phyloP scores from a whole-genome alignment of 1,139 yeast species.

The Yamadazyma atmosphaerica region DNA sequence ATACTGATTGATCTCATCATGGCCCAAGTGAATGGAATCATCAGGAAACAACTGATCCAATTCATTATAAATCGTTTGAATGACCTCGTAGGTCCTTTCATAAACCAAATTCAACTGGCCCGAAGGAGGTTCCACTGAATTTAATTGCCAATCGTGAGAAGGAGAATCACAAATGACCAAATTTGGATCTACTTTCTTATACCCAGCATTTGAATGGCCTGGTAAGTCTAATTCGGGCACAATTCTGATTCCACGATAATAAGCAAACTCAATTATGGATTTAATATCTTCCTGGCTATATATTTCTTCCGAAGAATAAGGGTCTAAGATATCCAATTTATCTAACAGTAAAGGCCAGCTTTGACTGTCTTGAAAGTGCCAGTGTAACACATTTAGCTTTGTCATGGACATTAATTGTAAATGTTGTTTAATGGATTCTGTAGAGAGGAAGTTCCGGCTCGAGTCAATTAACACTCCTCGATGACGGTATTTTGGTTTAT shows the following conservation, averaged over 20 bases:
- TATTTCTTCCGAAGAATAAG: constrained; percentile 37
- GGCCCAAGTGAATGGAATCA: constrained; percentile 46
- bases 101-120: constrained; percentile 46
- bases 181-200: constrained; percentile 35
- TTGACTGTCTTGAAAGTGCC: constrained; percentile 48
- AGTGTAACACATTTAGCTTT: constrained; percentile 46
- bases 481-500: constrained; percentile 42
- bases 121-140: constrained; percentile 48
- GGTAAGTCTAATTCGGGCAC: constrained; percentile 52
- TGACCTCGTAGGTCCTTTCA: constrained; percentile 35
- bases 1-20: constrained; percentile 39
- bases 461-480: constrained; percentile 49
- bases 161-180: constrained; percentile 34
- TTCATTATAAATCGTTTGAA: constrained; percentile 38
- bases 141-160: constrained; percentile 31
- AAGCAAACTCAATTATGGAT: constrained; percentile 36
- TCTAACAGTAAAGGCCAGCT: constrained; percentile 46
- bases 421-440: constrained; percentile 33
- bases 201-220: constrained; percentile 50
- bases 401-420: constrained; percentile 44
- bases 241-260: constrained; percentile 41
- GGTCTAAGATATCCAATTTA: constrained; percentile 46
- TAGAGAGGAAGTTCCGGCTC: constrained; percentile 39
- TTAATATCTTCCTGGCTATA: constrained; percentile 35
- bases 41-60: constrained; percentile 36